Percentiles rank a stretch among this genome's conserved stretches.
Evolutionary conservation across 495 filamentous ascomycete genomes (phyloP).

Genomic region (Xylaria curta): DNA sequence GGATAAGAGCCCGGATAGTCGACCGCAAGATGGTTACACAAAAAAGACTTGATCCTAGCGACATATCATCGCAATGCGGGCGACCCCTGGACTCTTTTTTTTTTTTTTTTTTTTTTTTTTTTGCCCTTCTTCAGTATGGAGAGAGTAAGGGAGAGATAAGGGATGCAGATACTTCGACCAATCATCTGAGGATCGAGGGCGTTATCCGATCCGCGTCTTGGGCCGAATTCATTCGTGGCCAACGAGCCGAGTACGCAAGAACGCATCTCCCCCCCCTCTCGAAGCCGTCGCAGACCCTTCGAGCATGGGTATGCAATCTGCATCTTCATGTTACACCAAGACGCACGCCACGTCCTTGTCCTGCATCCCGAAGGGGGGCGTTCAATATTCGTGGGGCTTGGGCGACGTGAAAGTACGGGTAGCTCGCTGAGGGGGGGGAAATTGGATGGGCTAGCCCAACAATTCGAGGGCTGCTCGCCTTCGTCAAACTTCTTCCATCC

Average conservation of each 20-base stretch:
- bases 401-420: not conserved
- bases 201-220: not conserved
- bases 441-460: conserved; percentile 3
- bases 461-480: not conserved
- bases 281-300: conserved; percentile 1
- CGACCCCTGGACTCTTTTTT: not conserved
- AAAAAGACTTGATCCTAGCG: not conserved
- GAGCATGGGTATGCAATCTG: not conserved
- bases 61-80: not conserved
- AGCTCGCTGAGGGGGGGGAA: conserved; percentile 11
- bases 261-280: conserved; percentile 3
- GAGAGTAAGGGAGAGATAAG: not conserved
- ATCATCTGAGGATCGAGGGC: conserved; percentile 1
- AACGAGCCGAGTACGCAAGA: not conserved
- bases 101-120: too few species aligned
- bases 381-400: conserved; percentile 22
- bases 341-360: conserved; percentile 7
- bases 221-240: not conserved
- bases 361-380: not conserved
- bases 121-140: too few species aligned
- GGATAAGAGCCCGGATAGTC: not conserved
- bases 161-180: not conserved
- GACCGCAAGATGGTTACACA: not conserved
- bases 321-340: conserved; percentile 16
- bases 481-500: conserved; percentile 14